Base-by-base conservation (phyloP, 805 yeast genomes). In the Nakazawaea wyomingensis region DNA sequence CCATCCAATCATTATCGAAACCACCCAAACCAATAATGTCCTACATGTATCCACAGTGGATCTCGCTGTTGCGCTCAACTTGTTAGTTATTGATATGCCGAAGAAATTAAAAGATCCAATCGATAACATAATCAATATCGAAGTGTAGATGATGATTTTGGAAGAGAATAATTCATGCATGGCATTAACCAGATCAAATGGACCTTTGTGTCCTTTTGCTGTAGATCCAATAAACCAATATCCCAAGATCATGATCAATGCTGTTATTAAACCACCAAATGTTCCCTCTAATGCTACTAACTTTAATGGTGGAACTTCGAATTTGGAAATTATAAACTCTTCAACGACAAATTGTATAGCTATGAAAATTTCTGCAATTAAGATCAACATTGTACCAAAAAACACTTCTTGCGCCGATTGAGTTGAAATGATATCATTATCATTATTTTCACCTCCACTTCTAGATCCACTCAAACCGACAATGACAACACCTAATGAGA, bases 331-430 rank as follows among this genome's bases (percentile, higher is more conserved):
- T 37, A 85, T 70, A 52, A 79, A 80, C 54, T 85, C 95, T 55
- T 85, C 95, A 31, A 79, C 68, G 3, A 85, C 93, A 59, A 84
- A 85, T 57, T 85, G 95, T 13, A 80, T 61, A 0, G 93, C 93
- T 40, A 82, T 78, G 48, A 82, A 72, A n/a, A 78, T 54, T 51
- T 79, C 85, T 6, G 83, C 93, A 20, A 74, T 43, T 9, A 82
- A 58, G 43, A 85, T 72, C 31, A 85, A 56, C 1, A 59, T 28
- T 47, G 85, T 74, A 5, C 95, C 95, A 33, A 79, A 49, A 0
- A 72, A 55, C 1, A 76, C 62, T 39, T 68, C 34, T 6, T 41
- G 34, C 11, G 43, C 16, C 14, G 43, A 36, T 6, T 21, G n/a
- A n/a, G n/a, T n/a, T n/a, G n/a, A n/a, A n/a, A n/a, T n/a, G n/a